These are phyloP conservation scores for Cardamine resedifolia DNA, from an alignment of 345 rosid species.

Conservation along the genomic window DNA sequence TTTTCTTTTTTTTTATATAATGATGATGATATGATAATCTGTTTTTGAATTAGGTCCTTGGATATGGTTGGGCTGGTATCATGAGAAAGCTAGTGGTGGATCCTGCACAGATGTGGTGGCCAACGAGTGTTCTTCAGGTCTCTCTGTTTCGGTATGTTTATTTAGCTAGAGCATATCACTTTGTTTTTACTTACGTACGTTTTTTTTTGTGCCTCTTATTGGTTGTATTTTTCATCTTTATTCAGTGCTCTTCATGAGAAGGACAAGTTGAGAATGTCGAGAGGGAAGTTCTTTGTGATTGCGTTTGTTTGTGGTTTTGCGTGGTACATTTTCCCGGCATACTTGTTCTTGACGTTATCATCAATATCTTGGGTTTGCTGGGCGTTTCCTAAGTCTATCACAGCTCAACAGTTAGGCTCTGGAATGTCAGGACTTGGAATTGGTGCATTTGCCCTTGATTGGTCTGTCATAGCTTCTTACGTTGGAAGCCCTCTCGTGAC, in stretches of 20 bases:
- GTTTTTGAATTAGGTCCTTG: slow-evolving; percentile 46
- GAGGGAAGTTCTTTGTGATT: slow-evolving; percentile 66
- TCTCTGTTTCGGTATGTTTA: slow-evolving; percentile 59
- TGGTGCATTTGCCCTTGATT: slow-evolving; percentile 54
- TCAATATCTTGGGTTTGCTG: slow-evolving; percentile 61
- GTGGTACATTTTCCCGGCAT: slow-evolving; percentile 63
- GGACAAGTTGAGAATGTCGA: slow-evolving; percentile 46
- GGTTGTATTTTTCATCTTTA: background rate
- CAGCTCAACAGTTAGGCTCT: slow-evolving; percentile 58
- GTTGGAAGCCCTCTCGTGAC: slow-evolving; percentile 63
- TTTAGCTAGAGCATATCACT: background rate
- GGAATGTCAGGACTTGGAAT: slow-evolving; percentile 59
- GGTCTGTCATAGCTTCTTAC: slow-evolving; percentile 57
- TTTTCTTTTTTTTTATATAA: no score
- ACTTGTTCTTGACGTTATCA: slow-evolving; percentile 50
- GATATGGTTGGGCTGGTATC: slow-evolving; percentile 74
- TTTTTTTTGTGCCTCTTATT: no score
- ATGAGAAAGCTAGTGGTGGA: slow-evolving; percentile 62
- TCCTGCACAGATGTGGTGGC: slow-evolving; percentile 82
- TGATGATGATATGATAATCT: background rate
- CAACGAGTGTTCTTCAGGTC: slow-evolving; percentile 56
- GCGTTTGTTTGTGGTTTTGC: slow-evolving; percentile 60
- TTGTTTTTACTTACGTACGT: background rate
- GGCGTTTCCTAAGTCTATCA: slow-evolving; percentile 54
- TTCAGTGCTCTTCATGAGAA: slow-evolving; percentile 61